Conservation (phyloP, 2,329 filamentous ascomycete species). For the Clarireedia homoeocarpa region DNA sequence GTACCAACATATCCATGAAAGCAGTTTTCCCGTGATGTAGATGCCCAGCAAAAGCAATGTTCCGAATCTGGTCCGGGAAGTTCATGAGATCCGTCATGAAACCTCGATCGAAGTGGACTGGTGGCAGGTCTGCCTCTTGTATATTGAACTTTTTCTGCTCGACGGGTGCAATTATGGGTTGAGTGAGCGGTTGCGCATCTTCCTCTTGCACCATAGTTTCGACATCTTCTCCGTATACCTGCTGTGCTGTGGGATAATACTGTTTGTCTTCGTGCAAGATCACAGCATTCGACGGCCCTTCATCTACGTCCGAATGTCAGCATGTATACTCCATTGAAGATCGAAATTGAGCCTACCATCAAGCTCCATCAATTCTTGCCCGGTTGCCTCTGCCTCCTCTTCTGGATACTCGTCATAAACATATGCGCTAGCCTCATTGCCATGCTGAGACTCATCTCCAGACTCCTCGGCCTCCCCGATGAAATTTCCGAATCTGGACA, state of each 20-base stretch:
- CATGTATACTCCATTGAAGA: constrained; percentile 3
- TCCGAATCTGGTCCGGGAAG: constrained; percentile 89
- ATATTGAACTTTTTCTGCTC: constrained; percentile 95
- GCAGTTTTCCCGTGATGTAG: constrained; percentile 97
- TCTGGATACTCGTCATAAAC: constrained; percentile 68
- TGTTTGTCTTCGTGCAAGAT: constrained; percentile 98
- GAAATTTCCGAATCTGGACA: constrained; percentile 84
- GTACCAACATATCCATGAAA: constrained; percentile 95
- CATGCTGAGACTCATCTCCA: constrained; percentile 75
- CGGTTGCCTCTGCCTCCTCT: constrained; percentile 53
- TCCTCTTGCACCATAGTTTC: constrained; percentile 96
- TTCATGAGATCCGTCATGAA: constrained; percentile 97
- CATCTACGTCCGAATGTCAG: constrained; percentile 41
- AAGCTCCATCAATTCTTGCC: constrained; percentile 88
- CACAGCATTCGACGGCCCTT: constrained; percentile 92
- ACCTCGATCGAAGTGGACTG: constrained; percentile 76
- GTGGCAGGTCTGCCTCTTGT: constrained; percentile 83
- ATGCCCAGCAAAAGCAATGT: constrained; percentile 86
- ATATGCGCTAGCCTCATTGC: constrained; percentile 67
- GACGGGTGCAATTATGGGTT: constrained; percentile 89
- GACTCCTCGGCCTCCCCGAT: constrained; percentile 89
- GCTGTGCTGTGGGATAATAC: constrained; percentile 96
- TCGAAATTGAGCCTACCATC: constrained; percentile 50
- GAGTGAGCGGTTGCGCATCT: constrained; percentile 83
- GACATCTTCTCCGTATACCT: constrained; percentile 89